Percentiles rank a stretch among this genome's conserved stretches.
phyloP scores from a whole-genome alignment of 2,329 filamentous ascomycete genomes.

The Calonectria honghensis region DNA sequence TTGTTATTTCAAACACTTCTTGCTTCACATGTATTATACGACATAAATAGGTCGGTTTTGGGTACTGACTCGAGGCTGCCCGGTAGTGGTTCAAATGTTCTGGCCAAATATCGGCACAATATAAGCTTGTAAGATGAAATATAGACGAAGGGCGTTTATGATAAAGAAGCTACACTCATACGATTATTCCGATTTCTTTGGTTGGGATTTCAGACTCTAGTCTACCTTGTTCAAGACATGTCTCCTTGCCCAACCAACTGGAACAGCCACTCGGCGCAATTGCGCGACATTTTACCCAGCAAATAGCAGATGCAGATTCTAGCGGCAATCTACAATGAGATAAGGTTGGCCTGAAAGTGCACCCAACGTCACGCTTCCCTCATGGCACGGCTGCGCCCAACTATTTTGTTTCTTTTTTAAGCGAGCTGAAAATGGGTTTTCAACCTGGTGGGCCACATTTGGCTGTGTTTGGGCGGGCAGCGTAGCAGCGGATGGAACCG shows the following conservation, averaged over 20 bases:
- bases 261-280: neutral
- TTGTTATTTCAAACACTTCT: too few relatives aligned
- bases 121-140: neutral
- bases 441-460: neutral
- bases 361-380: neutral
- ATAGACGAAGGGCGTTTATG: neutral
- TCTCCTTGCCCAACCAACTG: neutral
- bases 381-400: neutral
- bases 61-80: too few relatives aligned
- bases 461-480: neutral
- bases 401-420: neutral
- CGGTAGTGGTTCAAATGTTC: neutral
- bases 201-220: neutral
- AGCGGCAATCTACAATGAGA: neutral
- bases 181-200: neutral
- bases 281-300: neutral
- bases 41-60: too few relatives aligned
- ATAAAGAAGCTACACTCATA: neutral
- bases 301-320: neutral
- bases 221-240: neutral
- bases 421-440: slow-evolving; percentile 1
- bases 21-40: too few relatives aligned
- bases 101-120: neutral
- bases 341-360: slow-evolving; percentile 6
- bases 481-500: neutral